Conservation (phyloP, 345 rosid species). For the Euphorbia lathyris region DNA sequence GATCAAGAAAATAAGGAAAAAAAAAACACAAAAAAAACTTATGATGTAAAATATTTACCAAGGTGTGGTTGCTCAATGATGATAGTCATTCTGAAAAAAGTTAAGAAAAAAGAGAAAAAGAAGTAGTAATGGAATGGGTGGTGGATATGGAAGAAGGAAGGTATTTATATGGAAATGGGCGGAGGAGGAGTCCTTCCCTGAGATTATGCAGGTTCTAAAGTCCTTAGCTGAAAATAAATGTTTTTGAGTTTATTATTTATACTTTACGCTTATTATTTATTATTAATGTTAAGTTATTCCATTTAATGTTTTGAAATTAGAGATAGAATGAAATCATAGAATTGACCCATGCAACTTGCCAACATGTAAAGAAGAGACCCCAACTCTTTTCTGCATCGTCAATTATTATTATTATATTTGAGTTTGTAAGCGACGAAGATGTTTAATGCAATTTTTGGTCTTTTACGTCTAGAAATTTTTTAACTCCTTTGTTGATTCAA, state of each 20-base stretch:
- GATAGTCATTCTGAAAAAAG: conserved; percentile 41
- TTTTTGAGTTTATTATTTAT: background rate
- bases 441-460: no score
- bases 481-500: no score
- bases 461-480: no score
- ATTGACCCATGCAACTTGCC: conserved; percentile 13
- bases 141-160: background rate
- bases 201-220: conserved; percentile 38
- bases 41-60: no score
- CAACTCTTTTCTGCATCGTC: no score
- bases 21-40: no score
- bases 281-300: background rate
- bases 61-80: conserved; percentile 38
- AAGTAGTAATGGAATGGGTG: background rate
- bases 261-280: background rate
- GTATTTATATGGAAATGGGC: conserved; percentile 42
- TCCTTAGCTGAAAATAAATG: conserved; percentile 39
- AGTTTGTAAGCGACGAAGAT: no score
- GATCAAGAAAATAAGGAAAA: background rate
- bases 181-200: conserved; percentile 47
- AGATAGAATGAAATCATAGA: no score
- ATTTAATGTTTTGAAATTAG: no score
- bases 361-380: background rate
- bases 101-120: background rate
- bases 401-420: no score